These are phyloP conservation scores for Filobasidium wieringae DNA, from an alignment of 768 basidiomycete species.

Conservation along the genomic window DNA sequence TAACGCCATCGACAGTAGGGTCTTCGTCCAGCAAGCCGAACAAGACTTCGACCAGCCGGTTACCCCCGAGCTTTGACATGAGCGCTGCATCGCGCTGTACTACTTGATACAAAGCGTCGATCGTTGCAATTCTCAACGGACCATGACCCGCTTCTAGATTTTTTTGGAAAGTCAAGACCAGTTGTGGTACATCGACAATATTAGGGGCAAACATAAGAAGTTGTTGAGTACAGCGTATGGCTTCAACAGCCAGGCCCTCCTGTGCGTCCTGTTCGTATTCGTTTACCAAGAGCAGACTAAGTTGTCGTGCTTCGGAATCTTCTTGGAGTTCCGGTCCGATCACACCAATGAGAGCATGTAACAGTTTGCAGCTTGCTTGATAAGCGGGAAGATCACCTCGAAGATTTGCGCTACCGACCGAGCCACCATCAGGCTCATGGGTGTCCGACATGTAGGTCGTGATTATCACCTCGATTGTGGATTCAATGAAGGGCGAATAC, in stretches of 20 bases:
- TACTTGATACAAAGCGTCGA: constrained; percentile 91
- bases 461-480: constrained; percentile 77
- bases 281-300: constrained; percentile 72
- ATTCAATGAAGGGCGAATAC: constrained; percentile 76
- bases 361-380: constrained; percentile 78
- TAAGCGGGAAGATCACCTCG: constrained; percentile 86
- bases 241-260: constrained; percentile 79
- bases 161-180: constrained; percentile 63
- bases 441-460: constrained; percentile 80
- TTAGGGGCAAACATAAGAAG: constrained; percentile 91
- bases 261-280: constrained; percentile 77
- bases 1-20: constrained; percentile 81
- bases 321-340: constrained; percentile 94
- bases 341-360: constrained; percentile 84
- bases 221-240: constrained; percentile 91
- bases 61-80: constrained; percentile 88
- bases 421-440: constrained; percentile 87
- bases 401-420: constrained; percentile 65
- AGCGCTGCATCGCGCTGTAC: constrained; percentile 86
- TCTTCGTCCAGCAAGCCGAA: constrained; percentile 94
- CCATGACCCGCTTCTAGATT: constrained; percentile 70
- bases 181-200: constrained; percentile 64
- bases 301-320: constrained; percentile 36
- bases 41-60: constrained; percentile 81
- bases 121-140: constrained; percentile 82